These are phyloP conservation scores for Populus nigra DNA, from an alignment of 345 rosid species.

Conservation along the genomic window DNA sequence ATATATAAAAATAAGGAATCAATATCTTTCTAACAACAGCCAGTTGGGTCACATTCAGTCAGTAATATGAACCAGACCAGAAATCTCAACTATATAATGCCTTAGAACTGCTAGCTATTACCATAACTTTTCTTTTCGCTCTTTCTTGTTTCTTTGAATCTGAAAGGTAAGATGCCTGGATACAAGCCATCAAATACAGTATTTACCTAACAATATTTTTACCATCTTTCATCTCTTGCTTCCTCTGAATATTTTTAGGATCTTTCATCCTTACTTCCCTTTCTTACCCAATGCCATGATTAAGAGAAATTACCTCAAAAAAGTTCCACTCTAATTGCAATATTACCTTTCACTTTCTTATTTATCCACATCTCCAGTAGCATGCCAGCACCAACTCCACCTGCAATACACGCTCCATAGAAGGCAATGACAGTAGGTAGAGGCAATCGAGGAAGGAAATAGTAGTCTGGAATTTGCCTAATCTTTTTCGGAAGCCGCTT, in stretches of 20 bases:
- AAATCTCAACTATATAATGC: neutral
- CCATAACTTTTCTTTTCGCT: neutral
- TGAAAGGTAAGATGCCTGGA: neutral
- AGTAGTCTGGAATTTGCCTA: conserved; percentile 81
- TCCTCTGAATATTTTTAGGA: neutral
- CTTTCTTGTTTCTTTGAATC: neutral
- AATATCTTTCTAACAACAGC: neutral
- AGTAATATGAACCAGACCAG: neutral
- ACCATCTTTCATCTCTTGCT: neutral
- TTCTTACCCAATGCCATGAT: neutral
- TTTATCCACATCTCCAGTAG: conserved; percentile 80
- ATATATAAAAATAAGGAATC: neutral
- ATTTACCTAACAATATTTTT: neutral
- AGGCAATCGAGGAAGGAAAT: conserved; percentile 79
- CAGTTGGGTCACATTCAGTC: neutral
- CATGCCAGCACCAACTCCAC: conserved; percentile 92
- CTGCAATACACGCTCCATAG: conserved; percentile 76
- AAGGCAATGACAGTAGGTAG: conserved; percentile 56
- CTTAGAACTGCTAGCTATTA: too few species aligned
- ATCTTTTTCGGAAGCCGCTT: conserved; percentile 76
- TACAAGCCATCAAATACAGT: neutral
- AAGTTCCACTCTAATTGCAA: neutral
- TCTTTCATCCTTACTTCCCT: neutral
- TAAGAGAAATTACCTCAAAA: neutral
- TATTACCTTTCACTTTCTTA: conserved; percentile 71